phyloP scores from a whole-genome alignment of 108 stramenopile genomes.

The Skeletonema marinoi region DNA sequence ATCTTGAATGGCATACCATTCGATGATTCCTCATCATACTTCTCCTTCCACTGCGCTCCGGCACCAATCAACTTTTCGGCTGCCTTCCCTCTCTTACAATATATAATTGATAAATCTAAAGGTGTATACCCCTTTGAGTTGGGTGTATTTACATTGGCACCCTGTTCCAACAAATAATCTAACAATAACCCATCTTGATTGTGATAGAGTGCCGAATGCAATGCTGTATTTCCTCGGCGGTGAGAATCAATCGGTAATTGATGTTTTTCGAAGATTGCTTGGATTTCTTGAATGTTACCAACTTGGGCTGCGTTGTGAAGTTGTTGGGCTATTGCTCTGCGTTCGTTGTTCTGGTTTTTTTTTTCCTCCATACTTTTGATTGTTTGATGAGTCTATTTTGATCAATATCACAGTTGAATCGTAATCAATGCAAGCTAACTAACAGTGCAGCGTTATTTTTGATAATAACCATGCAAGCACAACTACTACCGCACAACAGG shows the following conservation, averaged over 20 bases:
- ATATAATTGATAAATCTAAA: conserved; percentile 14
- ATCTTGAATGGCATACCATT: background rate
- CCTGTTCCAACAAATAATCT: conserved; percentile 26
- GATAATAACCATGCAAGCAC: too few relatives aligned
- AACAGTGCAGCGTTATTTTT: too few relatives aligned
- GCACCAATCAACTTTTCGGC: conserved; percentile 15
- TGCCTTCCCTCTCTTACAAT: conserved; percentile 21
- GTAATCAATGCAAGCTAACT: too few relatives aligned
- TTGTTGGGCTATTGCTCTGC: conserved; percentile 6
- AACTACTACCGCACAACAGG: too few relatives aligned
- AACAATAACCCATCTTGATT: conserved; percentile 32
- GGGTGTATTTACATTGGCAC: conserved; percentile 16
- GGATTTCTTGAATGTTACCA: conserved; percentile 20
- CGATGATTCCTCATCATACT: background rate
- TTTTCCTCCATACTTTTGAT: too few relatives aligned
- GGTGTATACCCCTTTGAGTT: conserved; percentile 31
- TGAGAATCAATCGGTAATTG: conserved; percentile 1
- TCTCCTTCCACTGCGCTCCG: conserved; percentile 6
- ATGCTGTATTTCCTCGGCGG: conserved; percentile 27
- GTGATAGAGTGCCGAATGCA: conserved; percentile 34
- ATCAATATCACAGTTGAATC: too few relatives aligned
- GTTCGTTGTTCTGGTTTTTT: background rate
- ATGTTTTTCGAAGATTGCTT: conserved; percentile 7
- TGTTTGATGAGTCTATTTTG: too few relatives aligned
- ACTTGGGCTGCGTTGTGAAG: conserved; percentile 25